Conservation (phyloP, 164 flowering plant genomes). For the Aristolochia contorta region DNA sequence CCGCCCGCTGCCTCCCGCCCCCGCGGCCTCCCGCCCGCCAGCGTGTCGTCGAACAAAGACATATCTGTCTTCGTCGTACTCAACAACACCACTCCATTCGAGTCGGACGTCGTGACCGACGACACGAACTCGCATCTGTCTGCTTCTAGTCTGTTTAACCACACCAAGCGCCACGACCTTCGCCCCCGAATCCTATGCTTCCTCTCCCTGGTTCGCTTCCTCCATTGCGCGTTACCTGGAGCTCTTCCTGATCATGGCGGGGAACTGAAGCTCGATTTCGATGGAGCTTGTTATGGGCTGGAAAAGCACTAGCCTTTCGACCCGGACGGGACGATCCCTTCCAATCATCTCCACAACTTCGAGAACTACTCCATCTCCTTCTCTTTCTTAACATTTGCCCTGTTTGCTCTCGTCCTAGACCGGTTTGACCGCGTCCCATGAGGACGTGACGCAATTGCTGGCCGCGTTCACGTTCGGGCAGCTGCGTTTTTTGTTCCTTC, state of each 20-base stretch:
- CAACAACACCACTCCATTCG: too few species aligned
- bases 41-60: too few species aligned
- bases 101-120: too few species aligned
- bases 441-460: too few species aligned
- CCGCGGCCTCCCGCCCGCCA: too few species aligned
- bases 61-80: too few species aligned
- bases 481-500: too few species aligned
- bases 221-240: conserved; percentile 18
- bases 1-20: too few species aligned
- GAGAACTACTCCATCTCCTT: conserved; percentile 30
- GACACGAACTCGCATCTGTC: too few species aligned
- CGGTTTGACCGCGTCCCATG: too few species aligned
- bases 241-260: conserved; percentile 23
- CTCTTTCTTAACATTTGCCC: conserved; percentile 23
- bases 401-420: conserved; percentile 23
- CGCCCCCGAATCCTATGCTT: conserved; percentile 14
- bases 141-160: conserved; percentile 34
- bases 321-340: conserved; percentile 26
- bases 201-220: conserved; percentile 26
- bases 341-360: conserved; percentile 32
- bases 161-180: conserved; percentile 20
- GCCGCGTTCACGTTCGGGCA: too few species aligned
- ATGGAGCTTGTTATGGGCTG: conserved; percentile 32
- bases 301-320: conserved; percentile 24
- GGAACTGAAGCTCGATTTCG: conserved; percentile 15